Evolutionary conservation across 345 rosid genomes (phyloP).

Genomic region (Pugionium cornutum): DNA sequence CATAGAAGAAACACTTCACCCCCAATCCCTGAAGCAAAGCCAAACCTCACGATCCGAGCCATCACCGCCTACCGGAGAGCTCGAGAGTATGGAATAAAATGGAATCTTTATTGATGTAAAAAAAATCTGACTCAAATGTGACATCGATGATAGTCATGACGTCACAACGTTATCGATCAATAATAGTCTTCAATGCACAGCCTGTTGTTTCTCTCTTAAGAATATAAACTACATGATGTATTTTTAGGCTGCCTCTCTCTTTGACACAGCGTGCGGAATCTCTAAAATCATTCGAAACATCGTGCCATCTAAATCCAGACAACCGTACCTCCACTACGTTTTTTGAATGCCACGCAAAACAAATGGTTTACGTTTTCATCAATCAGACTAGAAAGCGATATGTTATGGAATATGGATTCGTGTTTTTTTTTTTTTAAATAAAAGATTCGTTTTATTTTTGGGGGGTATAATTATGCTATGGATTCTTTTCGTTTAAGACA

Average conservation of each 20-base stretch:
- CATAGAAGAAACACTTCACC: too few species aligned
- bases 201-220: constrained; percentile 3
- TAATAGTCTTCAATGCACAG: not conserved
- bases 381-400: constrained; percentile 16
- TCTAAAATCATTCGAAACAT: constrained; percentile 9
- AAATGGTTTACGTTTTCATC: constrained; percentile 24
- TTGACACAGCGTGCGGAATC: constrained; percentile 2
- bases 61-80: too few species aligned
- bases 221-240: constrained; percentile 14
- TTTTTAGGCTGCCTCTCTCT: not conserved
- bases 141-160: constrained; percentile 1
- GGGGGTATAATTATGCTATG: constrained; percentile 13
- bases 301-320: constrained; percentile 11
- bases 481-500: constrained; percentile 34
- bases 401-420: constrained; percentile 13
- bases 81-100: too few species aligned
- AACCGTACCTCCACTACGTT: not conserved
- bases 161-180: constrained; percentile 15
- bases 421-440: constrained; percentile 7
- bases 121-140: not conserved
- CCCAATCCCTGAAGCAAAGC: too few species aligned
- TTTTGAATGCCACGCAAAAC: constrained; percentile 14
- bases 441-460: constrained; percentile 18
- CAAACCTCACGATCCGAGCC: too few species aligned
- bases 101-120: too few species aligned